Percentiles rank a stretch among this genome's conserved stretches.
Conservation (phyloP, 129 eudicot species). For the Escallonia herrerae region DNA sequence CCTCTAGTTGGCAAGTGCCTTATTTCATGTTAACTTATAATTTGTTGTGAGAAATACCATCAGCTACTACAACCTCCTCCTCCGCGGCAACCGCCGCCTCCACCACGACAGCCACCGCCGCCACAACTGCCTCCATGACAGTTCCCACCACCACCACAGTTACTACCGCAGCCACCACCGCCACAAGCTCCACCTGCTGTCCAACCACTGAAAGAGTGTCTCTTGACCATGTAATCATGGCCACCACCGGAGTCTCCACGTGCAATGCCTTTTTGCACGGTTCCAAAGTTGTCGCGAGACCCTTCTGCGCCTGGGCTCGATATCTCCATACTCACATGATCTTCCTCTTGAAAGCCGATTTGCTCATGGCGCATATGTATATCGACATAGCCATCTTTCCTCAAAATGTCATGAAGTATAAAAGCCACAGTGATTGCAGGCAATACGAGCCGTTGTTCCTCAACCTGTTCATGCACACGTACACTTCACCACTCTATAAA, state of each 20-base stretch:
- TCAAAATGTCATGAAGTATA: constrained; percentile 17
- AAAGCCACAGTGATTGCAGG: constrained; percentile 29
- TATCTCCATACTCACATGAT: neutral
- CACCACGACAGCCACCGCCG: neutral
- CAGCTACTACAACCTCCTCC: neutral
- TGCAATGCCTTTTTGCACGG: too few relatives aligned
- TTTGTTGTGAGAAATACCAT: neutral
- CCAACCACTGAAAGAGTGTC: too few relatives aligned
- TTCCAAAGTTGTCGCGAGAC: too few relatives aligned
- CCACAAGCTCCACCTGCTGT: neutral
- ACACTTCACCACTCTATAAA: neutral
- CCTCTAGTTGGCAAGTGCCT: neutral
- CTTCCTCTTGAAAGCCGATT: neutral
- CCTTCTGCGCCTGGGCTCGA: neutral
- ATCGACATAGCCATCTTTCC: constrained; percentile 5
- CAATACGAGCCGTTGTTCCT: constrained; percentile 31
- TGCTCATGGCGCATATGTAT: neutral
- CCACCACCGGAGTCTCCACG: too few relatives aligned
- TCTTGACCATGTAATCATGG: too few relatives aligned
- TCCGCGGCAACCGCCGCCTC: neutral
- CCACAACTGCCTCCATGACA: neutral
- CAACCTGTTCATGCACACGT: constrained; percentile 13
- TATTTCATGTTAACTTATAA: neutral
- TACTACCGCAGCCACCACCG: neutral
- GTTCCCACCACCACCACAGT: neutral